A percentile compares a stretch with the other conserved stretches of the same genome.
Conservation (phyloP, 1,284 basidiomycete genomes). For the Caloboletus inedulis region DNA sequence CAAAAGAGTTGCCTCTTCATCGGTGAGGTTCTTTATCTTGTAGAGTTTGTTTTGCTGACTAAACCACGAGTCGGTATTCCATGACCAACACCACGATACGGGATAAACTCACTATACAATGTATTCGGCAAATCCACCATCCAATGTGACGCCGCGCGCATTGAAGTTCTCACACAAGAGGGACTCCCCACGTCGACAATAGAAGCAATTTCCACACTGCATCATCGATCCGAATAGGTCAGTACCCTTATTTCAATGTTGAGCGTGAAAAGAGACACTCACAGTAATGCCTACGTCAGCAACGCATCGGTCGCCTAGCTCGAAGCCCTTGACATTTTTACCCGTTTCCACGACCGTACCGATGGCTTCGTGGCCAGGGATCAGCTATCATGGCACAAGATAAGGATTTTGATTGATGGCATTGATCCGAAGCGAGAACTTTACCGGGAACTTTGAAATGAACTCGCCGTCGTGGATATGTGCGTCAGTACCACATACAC, state of each 20-base stretch:
- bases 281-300: constrained; percentile 67
- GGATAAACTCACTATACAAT: constrained; percentile 60
- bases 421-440: constrained; percentile 9
- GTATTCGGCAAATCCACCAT: constrained; percentile 88
- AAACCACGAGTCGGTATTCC: not conserved
- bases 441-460: constrained; percentile 69
- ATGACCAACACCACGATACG: not conserved
- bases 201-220: constrained; percentile 80
- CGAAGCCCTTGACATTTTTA: constrained; percentile 66
- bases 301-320: constrained; percentile 75
- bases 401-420: constrained; percentile 12
- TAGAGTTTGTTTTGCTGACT: constrained; percentile 72
- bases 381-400: constrained; percentile 46
- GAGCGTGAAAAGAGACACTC: constrained; percentile 19
- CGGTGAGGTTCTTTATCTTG: constrained; percentile 81
- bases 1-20: constrained; percentile 84
- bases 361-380: constrained; percentile 81
- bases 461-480: constrained; percentile 81
- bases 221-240: not conserved
- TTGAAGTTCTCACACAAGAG: constrained; percentile 79
- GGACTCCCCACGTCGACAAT: constrained; percentile 72
- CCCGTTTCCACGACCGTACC: constrained; percentile 68
- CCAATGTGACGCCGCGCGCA: constrained; percentile 69
- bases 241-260: not conserved
- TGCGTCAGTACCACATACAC: constrained; percentile 74